Evolutionary conservation across 108 stramenopile species (phyloP), one percentile per base, ranked within the genome.

Genomic region (Craspedostauros australis): DNA sequence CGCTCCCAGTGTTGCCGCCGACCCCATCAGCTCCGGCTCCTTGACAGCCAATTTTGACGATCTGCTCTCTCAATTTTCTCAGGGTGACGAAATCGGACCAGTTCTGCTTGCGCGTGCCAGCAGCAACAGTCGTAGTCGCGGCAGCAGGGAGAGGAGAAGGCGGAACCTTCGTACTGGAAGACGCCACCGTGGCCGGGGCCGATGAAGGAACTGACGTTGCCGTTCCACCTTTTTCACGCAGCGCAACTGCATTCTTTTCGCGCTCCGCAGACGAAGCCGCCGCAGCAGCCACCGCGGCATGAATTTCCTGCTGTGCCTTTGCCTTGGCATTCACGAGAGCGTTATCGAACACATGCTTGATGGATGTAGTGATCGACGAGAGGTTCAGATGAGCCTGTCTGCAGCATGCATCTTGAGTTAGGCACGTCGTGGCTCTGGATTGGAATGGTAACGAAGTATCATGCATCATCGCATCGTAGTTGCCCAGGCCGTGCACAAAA

Each of bases 401-500:
- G 50, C 80, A 78, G n/a, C 66, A 46, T 20, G 33, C 59, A 41
- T 83, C 76, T 20, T 38, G 51, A 34, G 58, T 57, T n/a, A 73
- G 68, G 55, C 67, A 74, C 25, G 49, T 59, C 29, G 55, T 66
- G 31, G 86, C 79, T 32, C 62, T 73, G 7, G 37, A 52, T 3
- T 57, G 38, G 46, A 91, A 91, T 2, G 85, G 80, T 14, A 91
- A 66, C 7, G 80, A 70, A 30, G 77, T 73, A 52, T 91, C 89
- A 26, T 71, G 64, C n/a, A 73, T 45, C 86, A 91, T 91, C 4
- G 80, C 60, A 38, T 85, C 79, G 45, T 87, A 91, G 50, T 87
- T 91, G 1, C 89, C 85, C 29, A 91, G 59, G 3, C 89, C 89
- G 52, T 91, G 89, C 38, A 91, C 65, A 58, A 91, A 87, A 21